A percentile compares a stretch with the other conserved stretches of the same genome.
These are phyloP conservation scores for Malus domestica DNA, from an alignment of 306 rosid genomes.

Conservation along the genomic window ASM211411v1 NC_041794.1:28204501-28205000, in stretches of 20 bases:
- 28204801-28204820: conserved; percentile 28
- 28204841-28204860: conserved; percentile 37
- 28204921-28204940: not conserved
- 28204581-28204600: not conserved
- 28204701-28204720: not conserved
- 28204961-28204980: not conserved
- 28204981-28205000: not conserved
- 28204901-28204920: not conserved
- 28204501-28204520: not conserved
- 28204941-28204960: conserved; percentile 1
- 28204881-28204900: not conserved
- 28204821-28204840: conserved; percentile 15
- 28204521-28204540: not conserved
- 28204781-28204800: conserved; percentile 12
- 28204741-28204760: conserved; percentile 21
- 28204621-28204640: conserved; percentile 20
- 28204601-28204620: conserved; percentile 8
- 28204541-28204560: conserved; percentile 5
- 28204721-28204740: conserved; percentile 13
- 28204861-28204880: conserved; percentile 1
- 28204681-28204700: not conserved
- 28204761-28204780: conserved; percentile 22
- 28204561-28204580: not conserved
- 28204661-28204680: not conserved
- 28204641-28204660: conserved; percentile 20